These are phyloP conservation scores for Spongospora subterranea DNA, from an alignment of 208 protist species.

Conservation along the genomic window DNA sequence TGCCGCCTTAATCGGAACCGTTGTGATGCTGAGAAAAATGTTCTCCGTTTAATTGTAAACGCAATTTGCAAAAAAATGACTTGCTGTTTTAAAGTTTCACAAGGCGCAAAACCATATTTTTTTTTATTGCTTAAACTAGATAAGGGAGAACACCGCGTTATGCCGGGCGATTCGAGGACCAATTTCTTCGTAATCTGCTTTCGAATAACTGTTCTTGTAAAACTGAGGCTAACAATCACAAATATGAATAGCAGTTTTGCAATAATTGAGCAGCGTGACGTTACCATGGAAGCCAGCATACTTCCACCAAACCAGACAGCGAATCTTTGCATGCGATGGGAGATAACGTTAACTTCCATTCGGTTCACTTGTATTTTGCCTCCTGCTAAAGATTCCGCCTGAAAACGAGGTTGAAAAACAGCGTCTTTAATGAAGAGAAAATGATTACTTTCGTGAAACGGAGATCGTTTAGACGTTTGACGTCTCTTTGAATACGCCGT, in stretches of 20 bases:
- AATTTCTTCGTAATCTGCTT: slow-evolving; percentile 93
- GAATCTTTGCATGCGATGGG: slow-evolving; percentile 77
- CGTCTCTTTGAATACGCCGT: slow-evolving; percentile 82
- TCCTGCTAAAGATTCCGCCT: slow-evolving; percentile 70
- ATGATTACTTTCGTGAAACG: slow-evolving; percentile 31
- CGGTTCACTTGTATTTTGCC: slow-evolving; percentile 74
- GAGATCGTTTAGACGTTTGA: slow-evolving; percentile 74
- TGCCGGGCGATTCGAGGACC: slow-evolving; percentile 90
- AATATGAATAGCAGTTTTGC: not conserved
- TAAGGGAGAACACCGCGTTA: slow-evolving; percentile 83
- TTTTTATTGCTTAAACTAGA: slow-evolving; percentile 62
- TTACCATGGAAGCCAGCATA: slow-evolving; percentile 84
- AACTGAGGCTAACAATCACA: slow-evolving; percentile 84
- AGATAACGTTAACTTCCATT: slow-evolving; percentile 93
- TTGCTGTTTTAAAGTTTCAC: no score
- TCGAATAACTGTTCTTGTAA: slow-evolving; percentile 86
- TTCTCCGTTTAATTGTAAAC: no score
- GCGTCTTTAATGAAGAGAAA: not conserved
- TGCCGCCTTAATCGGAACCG: no score
- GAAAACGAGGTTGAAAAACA: no score
- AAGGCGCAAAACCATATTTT: no score
- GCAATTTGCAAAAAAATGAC: no score
- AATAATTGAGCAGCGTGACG: slow-evolving; percentile 49
- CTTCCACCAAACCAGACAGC: slow-evolving; percentile 88
- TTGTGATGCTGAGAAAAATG: no score